Percentiles rank a stretch among this genome's conserved stretches.
Conservation (phyloP, 2,329 filamentous ascomycete species). For the Colletotrichum incanum region DNA sequence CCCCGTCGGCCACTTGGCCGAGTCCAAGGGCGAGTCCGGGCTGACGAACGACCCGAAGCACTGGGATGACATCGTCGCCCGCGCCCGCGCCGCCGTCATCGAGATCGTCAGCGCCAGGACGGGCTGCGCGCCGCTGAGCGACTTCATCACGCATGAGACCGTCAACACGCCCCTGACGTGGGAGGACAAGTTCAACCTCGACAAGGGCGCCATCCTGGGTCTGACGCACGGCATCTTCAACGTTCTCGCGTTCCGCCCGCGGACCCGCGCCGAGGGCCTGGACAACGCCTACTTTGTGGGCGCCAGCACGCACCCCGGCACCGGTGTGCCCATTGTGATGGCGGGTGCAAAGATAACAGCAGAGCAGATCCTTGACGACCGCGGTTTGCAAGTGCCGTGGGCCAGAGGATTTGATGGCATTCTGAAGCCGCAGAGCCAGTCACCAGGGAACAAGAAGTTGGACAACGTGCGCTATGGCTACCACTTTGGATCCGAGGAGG, state of each 20-base stretch:
- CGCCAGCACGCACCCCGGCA: constrained; percentile 82
- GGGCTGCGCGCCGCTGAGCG: constrained; percentile 64
- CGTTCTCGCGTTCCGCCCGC: constrained; percentile 76
- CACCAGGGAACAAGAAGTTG: constrained; percentile 26
- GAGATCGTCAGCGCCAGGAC: constrained; percentile 73
- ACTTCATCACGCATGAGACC: constrained; percentile 71
- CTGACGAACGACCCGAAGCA: constrained; percentile 62
- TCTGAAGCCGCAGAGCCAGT: constrained; percentile 28
- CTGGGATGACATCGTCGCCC: constrained; percentile 73
- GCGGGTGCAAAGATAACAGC: constrained; percentile 76
- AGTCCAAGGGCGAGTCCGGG: constrained; percentile 57
- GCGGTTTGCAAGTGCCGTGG: constrained; percentile 51
- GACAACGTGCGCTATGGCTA: constrained; percentile 35
- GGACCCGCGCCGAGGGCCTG: constrained; percentile 67
- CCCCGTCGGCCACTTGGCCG: constrained; percentile 78
- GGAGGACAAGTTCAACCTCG: constrained; percentile 80
- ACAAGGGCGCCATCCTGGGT: constrained; percentile 82
- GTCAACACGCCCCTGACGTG: constrained; percentile 78
- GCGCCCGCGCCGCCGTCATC: constrained; percentile 74
- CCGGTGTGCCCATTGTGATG: constrained; percentile 81
- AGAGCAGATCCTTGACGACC: constrained; percentile 60
- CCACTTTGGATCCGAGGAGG: constrained; percentile 44
- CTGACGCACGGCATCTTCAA: constrained; percentile 83
- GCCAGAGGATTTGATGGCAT: constrained; percentile 28
- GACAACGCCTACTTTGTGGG: constrained; percentile 78